Evolutionary conservation across 441 rosid genomes (phyloP), one percentile per base, ranked within the genome.

Genomic region (Breynia disticha): DNA sequence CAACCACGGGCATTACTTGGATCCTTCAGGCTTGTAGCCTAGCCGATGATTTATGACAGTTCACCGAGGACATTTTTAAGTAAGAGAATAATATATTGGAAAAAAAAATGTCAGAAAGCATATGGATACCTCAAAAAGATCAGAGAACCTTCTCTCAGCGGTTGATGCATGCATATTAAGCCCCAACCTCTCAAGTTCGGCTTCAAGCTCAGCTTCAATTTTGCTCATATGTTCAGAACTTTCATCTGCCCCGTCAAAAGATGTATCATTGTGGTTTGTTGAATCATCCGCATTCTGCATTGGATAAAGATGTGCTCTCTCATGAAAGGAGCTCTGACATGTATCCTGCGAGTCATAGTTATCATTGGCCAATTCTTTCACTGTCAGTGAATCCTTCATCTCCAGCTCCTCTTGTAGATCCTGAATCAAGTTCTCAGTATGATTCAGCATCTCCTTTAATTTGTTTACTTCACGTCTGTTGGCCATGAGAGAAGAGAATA

Each of bases 191-290:
- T 81, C 83, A 24, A 87, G 89, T 76, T 87, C 97, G 63, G 94
- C 95, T 81, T 84, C 95, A 70, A 90, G 91, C 71, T 87, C 97
- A 14, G 95, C 95, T 78, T 87, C 97, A 56, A 90, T 86, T 63
- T 77, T 78, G 60, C 95, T 77, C 75, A 78, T 76, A 61, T 79
- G 72, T 52, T 76, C 82, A 35, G 68, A 57, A 59, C 50, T 60
- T 57, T 73, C 74, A 20, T 61, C 84, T 32, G 65, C 72, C 56
- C 66, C 66, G 24, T 57, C 68, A 56, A 47, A 15, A 43, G 66
- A 60, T 65, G 62, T 71, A 52, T 54, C 54, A 17, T 43, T 63
- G 39, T 53, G 57, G 12, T 52, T 70, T 15, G 41, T 54, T 50
- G 49, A 64, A 50, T 57, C 55, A 39, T 64, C 56, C 35, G 50